Evolutionary conservation across 1,284 basidiomycete species (phyloP), one percentile per base, ranked within the genome.

Genomic region (Taiwanofungus camphoratus): DNA sequence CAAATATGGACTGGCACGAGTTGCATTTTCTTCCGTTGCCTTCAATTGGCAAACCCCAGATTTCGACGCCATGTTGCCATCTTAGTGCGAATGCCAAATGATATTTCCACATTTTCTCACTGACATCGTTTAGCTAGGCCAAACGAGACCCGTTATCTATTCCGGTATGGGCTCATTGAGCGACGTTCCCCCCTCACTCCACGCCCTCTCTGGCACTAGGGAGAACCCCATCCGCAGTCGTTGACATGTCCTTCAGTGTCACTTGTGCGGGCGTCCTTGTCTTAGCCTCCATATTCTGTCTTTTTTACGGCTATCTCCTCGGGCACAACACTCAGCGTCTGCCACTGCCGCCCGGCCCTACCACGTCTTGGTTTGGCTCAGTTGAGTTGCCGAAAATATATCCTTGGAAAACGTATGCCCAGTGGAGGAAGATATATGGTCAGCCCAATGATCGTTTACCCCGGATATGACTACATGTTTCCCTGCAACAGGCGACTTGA

Each of bases 371-470:
- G 64, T 59, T 66, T 37, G 60, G 62, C 19, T 57, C 49, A n/a
- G 51, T 59, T 5, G 55, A 58, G 19, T 45, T 71, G 31, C 71
- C 72, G 3, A 55, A 52, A n/a, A 41, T 54, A n/a, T 60, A 65
- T 42, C 71, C 69, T 15, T 76, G 74, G 73, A 53, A 64, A n/a
- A 66, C 65, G 15, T 76, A 73, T 52, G 65, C 67, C 8, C 45
- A 67, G 34, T 76, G 72, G 74, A 64, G 60, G 41, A 44, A 67
- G 27, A 56, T 53, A n/a, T 74, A 74, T 43, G 72, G 73, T 72
- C 36, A 34, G 57, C 43, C 30, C 39, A 39, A 45, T 44, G 36
- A 7, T 29, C 24, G 38, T 29, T 34, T 18, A 22, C 5, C 23
- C n/a, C 31, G 15, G 18, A 12, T 13, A n/a, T 23, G 15, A n/a